These are phyloP conservation scores for Pseudonitzschia multistriata DNA, from an alignment of 108 stramenopile genomes.

Conservation along the genomic window DNA sequence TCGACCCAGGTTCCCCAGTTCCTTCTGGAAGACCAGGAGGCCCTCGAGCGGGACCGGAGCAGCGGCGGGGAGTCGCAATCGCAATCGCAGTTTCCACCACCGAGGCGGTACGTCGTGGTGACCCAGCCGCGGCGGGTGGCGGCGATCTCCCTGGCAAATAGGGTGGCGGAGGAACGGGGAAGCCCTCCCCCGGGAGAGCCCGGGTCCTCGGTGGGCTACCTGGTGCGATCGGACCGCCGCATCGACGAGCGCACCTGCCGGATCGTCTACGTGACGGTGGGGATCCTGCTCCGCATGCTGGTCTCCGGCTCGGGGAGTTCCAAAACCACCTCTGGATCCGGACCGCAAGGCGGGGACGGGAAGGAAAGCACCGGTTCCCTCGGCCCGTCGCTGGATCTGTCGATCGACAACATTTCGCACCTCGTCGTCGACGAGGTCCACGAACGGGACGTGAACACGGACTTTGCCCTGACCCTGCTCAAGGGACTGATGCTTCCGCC, in stretches of 20 bases:
- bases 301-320: constrained; percentile 24
- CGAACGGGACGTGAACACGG: constrained; percentile 96
- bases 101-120: constrained; percentile 69
- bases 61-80: constrained; percentile 13
- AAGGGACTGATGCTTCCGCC: constrained; percentile 86
- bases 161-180: constrained; percentile 76
- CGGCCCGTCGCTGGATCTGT: background rate
- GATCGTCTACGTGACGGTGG: constrained; percentile 79
- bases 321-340: too few species aligned
- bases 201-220: constrained; percentile 71
- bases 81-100: constrained; percentile 29
- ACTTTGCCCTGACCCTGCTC: constrained; percentile 94
- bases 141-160: constrained; percentile 87
- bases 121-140: constrained; percentile 92
- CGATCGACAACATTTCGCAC: constrained; percentile 48
- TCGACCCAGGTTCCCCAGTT: constrained; percentile 88
- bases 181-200: constrained; percentile 43
- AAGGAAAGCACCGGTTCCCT: background rate
- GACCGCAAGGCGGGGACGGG: background rate
- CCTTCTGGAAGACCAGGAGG: constrained; percentile 52
- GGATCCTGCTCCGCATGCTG: constrained; percentile 82
- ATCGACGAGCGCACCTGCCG: constrained; percentile 41
- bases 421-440: constrained; percentile 98
- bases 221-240: constrained; percentile 54
- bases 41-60: background rate